Evolutionary conservation across 176 grass and related monocot genomes (phyloP).

Genomic region (Cenchrus purpureus): DNA sequence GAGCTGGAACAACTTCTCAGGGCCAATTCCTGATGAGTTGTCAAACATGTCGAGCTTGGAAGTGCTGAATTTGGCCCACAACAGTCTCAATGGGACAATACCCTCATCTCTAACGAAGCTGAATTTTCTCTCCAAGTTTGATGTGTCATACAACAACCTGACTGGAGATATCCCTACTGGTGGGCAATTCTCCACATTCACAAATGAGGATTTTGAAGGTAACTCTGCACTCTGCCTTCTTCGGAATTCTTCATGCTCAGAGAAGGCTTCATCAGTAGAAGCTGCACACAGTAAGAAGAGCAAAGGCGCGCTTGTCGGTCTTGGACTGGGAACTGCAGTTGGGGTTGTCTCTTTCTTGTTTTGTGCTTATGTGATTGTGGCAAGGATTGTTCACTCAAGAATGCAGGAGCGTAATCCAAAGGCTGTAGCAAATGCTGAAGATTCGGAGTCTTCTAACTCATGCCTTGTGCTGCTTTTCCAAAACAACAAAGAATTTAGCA

Average conservation of each 20-base stretch:
- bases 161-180: conserved; percentile 66
- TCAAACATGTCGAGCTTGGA: conserved; percentile 84
- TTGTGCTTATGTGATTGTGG: conserved; percentile 49
- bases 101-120: conserved; percentile 67
- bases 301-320: conserved; percentile 38
- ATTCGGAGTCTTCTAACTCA: conserved; percentile 59
- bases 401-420: conserved; percentile 73
- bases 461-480: conserved; percentile 91
- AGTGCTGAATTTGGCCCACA: conserved; percentile 67
- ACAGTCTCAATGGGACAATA: conserved; percentile 82
- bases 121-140: conserved; percentile 85
- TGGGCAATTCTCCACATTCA: conserved; percentile 83
- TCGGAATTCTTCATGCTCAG: conserved; percentile 36
- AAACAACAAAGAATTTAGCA: conserved; percentile 75
- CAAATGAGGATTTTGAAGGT: conserved; percentile 62
- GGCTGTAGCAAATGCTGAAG: conserved; percentile 80
- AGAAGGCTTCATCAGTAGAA: neutral
- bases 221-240: conserved; percentile 68
- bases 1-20: conserved; percentile 76
- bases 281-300: conserved; percentile 43
- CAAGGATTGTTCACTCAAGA: conserved; percentile 55
- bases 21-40: conserved; percentile 68
- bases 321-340: conserved; percentile 63
- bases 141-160: conserved; percentile 78
- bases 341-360: conserved; percentile 54